Evolutionary conservation across 2,329 filamentous ascomycete genomes (phyloP), one percentile per base, ranked within the genome.

Genomic region (Aspergillus felis): DNA sequence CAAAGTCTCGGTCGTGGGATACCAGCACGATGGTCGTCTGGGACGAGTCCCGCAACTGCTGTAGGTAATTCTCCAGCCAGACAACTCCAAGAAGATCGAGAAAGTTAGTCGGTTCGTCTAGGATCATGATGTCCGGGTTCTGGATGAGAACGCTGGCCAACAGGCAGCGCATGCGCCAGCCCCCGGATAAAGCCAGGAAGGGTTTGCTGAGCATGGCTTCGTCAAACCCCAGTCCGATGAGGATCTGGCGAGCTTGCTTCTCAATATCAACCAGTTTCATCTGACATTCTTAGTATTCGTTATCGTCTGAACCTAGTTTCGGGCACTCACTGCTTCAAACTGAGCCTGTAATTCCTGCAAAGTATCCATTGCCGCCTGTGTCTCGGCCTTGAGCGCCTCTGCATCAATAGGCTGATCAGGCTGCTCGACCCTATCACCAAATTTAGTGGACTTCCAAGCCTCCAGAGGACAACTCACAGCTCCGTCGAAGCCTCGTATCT

Each of bases 71-170:
- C 68, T 95, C 88, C 1, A 96, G 79, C 90, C 91, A 95, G 56
- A 96, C 84, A 57, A 96, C 92, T 1, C 89, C 90, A 0, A 92
- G 81, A 0, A 95, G 78, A 67, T 95, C 91, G 1, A 95, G 81
- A 68, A 91, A 95, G 68, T 95, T 95, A 35, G 91, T 95, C 0
- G 91, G 91, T 69, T 95, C 91, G 70, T 95, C 91, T 2, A 95
- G 83, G 52, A 95, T 87, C 57, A 95, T 79, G 2, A 95, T 84
- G 63, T 95, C 90, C 0, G 87, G 84, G 7, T 87, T 84, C 60
- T 92, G 87, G 1, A 91, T 82, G 3, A 95, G 79, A 0, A 85
- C 84, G 3, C 73, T 78, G 2, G 87, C 87, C 0, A 91, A 79
- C 57, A 85, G 79, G 28, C 84, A 84, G 9, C 88, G 83, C 85